These are phyloP conservation scores for Priceomyces medius DNA, from an alignment of 805 yeast species.

Conservation along the genomic window DNA sequence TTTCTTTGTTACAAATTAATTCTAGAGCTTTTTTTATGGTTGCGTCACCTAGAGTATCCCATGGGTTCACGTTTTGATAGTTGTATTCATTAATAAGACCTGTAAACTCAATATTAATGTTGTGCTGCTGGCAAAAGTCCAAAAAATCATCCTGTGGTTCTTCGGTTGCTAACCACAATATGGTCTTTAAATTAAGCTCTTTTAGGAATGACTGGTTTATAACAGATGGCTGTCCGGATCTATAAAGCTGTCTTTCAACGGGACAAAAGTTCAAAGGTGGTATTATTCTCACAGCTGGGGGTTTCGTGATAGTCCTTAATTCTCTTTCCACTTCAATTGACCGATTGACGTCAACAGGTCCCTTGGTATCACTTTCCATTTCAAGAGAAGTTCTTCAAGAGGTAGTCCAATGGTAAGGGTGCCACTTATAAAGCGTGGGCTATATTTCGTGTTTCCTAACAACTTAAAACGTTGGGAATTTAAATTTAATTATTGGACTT, in stretches of 20 bases:
- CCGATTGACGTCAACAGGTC: not conserved
- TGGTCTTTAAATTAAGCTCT: conserved; percentile 70
- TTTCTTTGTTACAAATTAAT: conserved; percentile 66
- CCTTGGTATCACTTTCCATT: not conserved
- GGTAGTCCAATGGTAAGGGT: not conserved
- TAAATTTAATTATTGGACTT: not conserved
- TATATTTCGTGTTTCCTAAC: no score
- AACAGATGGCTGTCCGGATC: conserved; percentile 95
- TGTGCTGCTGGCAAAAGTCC: conserved; percentile 72
- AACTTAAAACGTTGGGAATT: no score
- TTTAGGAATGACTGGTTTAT: conserved; percentile 84
- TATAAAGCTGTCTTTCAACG: conserved; percentile 80
- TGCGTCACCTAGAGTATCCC: conserved; percentile 91
- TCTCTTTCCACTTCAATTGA: conserved; percentile 1
- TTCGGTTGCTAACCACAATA: conserved; percentile 93
- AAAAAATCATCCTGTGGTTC: conserved; percentile 89
- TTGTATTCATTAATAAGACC: conserved; percentile 70
- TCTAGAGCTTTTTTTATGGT: conserved; percentile 78
- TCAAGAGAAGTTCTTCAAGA: not conserved
- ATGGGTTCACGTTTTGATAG: conserved; percentile 63
- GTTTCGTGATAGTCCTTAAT: conserved; percentile 30
- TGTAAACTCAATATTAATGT: conserved; percentile 76
- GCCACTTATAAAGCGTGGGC: no score
- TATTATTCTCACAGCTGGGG: conserved; percentile 68
- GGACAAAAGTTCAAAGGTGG: conserved; percentile 97